Conservation (phyloP, 106 monocot genomes). For the Hemerocallis citrina region DNA sequence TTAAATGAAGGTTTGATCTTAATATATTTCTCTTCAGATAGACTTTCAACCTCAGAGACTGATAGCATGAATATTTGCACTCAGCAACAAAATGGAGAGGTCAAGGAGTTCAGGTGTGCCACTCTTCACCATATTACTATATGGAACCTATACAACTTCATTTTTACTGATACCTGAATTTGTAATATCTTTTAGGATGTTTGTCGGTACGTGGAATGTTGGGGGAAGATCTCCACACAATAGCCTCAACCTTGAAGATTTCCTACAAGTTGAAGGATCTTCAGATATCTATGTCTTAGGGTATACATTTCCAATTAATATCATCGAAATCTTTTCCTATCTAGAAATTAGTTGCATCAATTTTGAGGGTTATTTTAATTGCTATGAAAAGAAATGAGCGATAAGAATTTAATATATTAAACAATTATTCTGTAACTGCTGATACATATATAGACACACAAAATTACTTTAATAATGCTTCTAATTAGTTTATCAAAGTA, state of each 20-base stretch:
- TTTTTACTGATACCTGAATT: not conserved
- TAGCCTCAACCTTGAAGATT: slow-evolving; percentile 33
- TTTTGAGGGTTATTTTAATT: not conserved
- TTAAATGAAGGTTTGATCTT: too few relatives aligned
- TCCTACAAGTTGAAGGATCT: slow-evolving; percentile 35
- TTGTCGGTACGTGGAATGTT: slow-evolving; percentile 59
- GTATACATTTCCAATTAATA: too few relatives aligned
- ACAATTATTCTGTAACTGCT: too few relatives aligned
- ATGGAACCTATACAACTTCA: too few relatives aligned
- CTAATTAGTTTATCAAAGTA: too few relatives aligned
- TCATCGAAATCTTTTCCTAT: too few relatives aligned
- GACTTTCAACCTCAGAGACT: not conserved
- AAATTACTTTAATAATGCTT: too few relatives aligned
- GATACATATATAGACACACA: too few relatives aligned
- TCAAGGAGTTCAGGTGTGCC: not conserved
- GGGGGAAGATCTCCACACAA: slow-evolving; percentile 41
- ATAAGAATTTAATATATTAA: too few relatives aligned
- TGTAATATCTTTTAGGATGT: slow-evolving; percentile 17
- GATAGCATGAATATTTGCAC: not conserved
- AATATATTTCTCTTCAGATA: not conserved
- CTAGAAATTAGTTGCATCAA: not conserved
- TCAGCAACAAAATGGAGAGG: not conserved
- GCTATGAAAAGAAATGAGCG: too few relatives aligned
- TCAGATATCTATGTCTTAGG: slow-evolving; percentile 58
- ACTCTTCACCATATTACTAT: not conserved